Evolutionary conservation across 2,329 filamentous ascomycete species (phyloP).

Genomic region (Apiospora saccharicola): DNA sequence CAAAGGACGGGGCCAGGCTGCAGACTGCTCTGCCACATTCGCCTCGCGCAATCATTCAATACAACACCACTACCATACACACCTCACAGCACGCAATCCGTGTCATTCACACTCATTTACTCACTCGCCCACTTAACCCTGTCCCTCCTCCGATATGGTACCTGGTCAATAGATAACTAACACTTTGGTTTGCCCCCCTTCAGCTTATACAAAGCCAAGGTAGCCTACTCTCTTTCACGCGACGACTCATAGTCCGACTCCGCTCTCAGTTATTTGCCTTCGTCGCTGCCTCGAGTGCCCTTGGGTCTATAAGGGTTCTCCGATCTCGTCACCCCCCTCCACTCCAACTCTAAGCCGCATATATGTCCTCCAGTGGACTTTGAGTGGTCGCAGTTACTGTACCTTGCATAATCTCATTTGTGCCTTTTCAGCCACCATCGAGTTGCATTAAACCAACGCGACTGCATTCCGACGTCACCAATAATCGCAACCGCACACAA

Average conservation of each 20-base stretch:
- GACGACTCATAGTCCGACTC: slow-evolving; percentile 30
- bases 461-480: slow-evolving; percentile 25
- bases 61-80: background rate
- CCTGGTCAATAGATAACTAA: slow-evolving; percentile 18
- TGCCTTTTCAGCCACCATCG: background rate
- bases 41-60: slow-evolving; percentile 19
- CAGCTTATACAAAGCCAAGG: slow-evolving; percentile 21
- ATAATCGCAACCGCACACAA: slow-evolving; percentile 23
- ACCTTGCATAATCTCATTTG: slow-evolving; percentile 44
- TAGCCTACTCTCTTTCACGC: slow-evolving; percentile 28
- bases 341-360: slow-evolving; percentile 30
- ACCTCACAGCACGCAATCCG: slow-evolving; percentile 5
- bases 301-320: slow-evolving; percentile 36
- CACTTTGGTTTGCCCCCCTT: slow-evolving; percentile 18
- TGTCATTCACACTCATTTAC: slow-evolving; percentile 22
- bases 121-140: slow-evolving; percentile 16
- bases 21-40: slow-evolving; percentile 22
- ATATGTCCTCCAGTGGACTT: slow-evolving; percentile 34
- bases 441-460: slow-evolving; percentile 10
- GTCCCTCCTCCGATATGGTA: slow-evolving; percentile 13
- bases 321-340: slow-evolving; percentile 26
- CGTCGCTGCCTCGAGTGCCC: slow-evolving; percentile 34
- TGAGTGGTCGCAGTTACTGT: slow-evolving; percentile 40
- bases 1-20: slow-evolving; percentile 18
- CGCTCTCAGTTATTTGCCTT: slow-evolving; percentile 29